Evolutionary conservation across 163 green algal species (phyloP), one percentile per base, ranked within the genome.

Genomic region (Chloroidium sp.): DNA sequence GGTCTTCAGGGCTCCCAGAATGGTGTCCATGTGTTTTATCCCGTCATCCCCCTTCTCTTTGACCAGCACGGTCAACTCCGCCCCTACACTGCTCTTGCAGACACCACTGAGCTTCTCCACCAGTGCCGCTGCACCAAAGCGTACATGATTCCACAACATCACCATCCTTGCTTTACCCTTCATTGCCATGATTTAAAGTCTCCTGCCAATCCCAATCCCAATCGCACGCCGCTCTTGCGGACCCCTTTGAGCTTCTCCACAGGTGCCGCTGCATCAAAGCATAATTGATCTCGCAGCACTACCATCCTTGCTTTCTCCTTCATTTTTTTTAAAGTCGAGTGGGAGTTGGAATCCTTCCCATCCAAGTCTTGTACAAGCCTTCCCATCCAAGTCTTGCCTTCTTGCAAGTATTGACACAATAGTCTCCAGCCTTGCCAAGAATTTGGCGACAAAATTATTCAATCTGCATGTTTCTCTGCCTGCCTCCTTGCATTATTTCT

Each of bases 41-140:
- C 94, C 93, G 74, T 97, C 91, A 75, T 97, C 92, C 6, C 89
- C 87, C 85, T 97, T 97, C 57, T 87, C 83, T 87, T 95, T 96
- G 14, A 84, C 64, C 36, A 91, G 87, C 14, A 98, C 69, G 14
- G 86, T 75, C 68, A 98, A 69, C 4, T 85, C 1, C 58, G 95
- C 76, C 1, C 87, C 90, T 1, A 83, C 81, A 0, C 85, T 84
- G 0, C 69, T 6, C 82, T 86, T 82, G 36, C 86, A 86, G 0
- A 78, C 77, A 0, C 84, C 90, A 4, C 76, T 82, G 61, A 96
- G 79, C 59, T 86, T 83, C 76, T 94, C 80, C 78, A 98, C 84
- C 64, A 97, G 86, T 2, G 85, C 79, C 0, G 88, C 91, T 95
- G 87, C 82, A 86, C 62, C 13, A 36, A 36, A 36, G 36, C 36